phyloP scores from a whole-genome alignment of 306 rosid species.

The Morella rubra region DNA sequence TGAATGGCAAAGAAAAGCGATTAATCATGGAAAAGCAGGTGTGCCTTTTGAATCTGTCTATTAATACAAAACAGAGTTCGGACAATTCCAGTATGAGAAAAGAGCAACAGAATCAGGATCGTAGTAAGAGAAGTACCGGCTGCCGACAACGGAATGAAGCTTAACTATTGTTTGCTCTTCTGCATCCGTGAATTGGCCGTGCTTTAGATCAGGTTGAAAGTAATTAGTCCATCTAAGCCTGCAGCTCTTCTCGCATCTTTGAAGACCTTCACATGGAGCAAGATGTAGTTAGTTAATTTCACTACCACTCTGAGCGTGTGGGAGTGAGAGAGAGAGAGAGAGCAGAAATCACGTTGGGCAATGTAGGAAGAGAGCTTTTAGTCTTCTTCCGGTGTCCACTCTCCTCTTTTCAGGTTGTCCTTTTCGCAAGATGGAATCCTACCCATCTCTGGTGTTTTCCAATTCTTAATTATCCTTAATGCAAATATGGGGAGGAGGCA shows the following conservation, averaged over 20 bases:
- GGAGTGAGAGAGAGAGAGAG: background rate
- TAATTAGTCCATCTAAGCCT: conserved; percentile 86
- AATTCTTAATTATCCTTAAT: background rate
- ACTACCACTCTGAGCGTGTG: background rate
- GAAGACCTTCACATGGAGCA: conserved; percentile 49
- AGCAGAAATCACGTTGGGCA: no score
- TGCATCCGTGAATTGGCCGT: conserved; percentile 74
- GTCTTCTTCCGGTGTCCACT: conserved; percentile 97
- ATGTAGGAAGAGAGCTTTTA: conserved; percentile 83
- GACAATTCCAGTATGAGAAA: background rate
- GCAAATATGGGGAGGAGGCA: background rate
- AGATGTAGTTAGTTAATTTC: background rate
- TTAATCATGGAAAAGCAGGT: background rate
- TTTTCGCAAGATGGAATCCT: conserved; percentile 89
- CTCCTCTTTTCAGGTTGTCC: conserved; percentile 78
- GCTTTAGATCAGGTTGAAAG: conserved; percentile 89
- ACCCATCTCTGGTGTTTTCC: conserved; percentile 53
- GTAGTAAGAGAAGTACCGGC: conserved; percentile 46
- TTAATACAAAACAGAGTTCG: background rate
- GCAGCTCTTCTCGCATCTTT: conserved; percentile 92
- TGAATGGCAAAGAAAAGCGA: no score
- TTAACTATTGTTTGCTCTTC: conserved; percentile 92
- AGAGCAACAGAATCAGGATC: background rate
- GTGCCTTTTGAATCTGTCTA: background rate
- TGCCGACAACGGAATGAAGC: conserved; percentile 87